phyloP scores from a whole-genome alignment of 1,284 basidiomycete species.

The Cystobasidium sp. region DNA sequence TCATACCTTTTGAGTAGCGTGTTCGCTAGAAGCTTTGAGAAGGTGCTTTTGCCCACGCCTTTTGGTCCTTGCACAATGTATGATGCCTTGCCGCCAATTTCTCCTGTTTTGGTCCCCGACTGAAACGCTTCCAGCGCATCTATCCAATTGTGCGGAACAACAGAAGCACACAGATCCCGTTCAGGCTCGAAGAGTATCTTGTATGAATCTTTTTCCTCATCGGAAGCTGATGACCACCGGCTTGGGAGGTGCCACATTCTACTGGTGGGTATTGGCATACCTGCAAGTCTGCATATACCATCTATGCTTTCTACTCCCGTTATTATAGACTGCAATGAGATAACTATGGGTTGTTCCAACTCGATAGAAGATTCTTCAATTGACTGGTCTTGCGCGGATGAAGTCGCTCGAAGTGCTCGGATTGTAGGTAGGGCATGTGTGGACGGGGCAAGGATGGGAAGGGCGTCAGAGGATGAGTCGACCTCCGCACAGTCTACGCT shows the following conservation, averaged over 20 bases:
- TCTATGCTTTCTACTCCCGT: conserved; percentile 66
- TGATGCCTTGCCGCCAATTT: conserved; percentile 52
- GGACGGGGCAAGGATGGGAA: conserved; percentile 1
- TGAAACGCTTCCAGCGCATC: conserved; percentile 49
- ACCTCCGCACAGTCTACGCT: conserved; percentile 41
- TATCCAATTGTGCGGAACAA: conserved; percentile 15
- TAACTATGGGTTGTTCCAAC: conserved; percentile 55
- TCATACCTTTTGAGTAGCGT: conserved; percentile 63
- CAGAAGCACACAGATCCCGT: conserved; percentile 40
- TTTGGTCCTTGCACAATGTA: conserved; percentile 80
- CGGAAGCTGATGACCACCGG: conserved; percentile 3
- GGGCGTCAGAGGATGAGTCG: not conserved
- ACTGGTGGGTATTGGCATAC: conserved; percentile 67
- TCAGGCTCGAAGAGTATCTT: conserved; percentile 41
- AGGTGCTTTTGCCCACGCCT: conserved; percentile 86
- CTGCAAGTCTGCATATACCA: conserved; percentile 59
- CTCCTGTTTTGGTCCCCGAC: conserved; percentile 34
- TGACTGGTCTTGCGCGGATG: conserved; percentile 38
- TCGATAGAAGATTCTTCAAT: conserved; percentile 16
- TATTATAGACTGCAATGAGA: conserved; percentile 64
- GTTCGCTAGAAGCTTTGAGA: conserved; percentile 77
- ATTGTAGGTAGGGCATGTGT: conserved; percentile 70
- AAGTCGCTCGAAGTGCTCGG: conserved; percentile 52
- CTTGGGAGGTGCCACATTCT: conserved; percentile 64
- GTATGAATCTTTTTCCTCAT: conserved; percentile 58